Base-by-base conservation (phyloP, 129 eudicot genomes). In the Tanacetum coccineum region DNA sequence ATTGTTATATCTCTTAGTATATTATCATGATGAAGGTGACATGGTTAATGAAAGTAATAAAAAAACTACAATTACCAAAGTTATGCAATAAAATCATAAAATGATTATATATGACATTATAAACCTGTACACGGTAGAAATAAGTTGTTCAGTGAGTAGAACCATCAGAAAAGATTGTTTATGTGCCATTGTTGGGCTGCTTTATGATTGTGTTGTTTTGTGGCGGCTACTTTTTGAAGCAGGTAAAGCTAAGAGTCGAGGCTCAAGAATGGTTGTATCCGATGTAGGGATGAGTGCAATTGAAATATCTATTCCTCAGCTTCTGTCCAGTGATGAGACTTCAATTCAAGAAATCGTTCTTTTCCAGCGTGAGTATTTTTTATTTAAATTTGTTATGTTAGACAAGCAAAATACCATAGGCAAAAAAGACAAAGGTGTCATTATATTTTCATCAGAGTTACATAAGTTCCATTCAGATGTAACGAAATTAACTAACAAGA, bases 211-310 rank as follows among this genome's bases (percentile, higher is more conserved):
- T 47, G 22, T 19, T 44, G 13, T 59, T 19, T 45, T 18, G 40
- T 72, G 70, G 54, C 12, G 70, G 64, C 8, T 47, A 28, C 13
- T 26, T 79, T 50, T 71, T 40, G 60, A 64, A 18, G 42, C 42
- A 36, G 42, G 42, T 36, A 36, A 36, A 36, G 42, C 9, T 36
- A 36, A 36, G 42, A 1, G 42, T 36, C 42, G 42, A 1, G 80
- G 74, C 22, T 71, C 81, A 20, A 79, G 80, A 66, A 32, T 66
- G 87, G 48, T 15, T 36, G 42, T 1, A 36, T 64, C 81, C 45
- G 75, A 83, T 68, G 58, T 81, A 11, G 96, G 96, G 62, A 78
- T 88, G 87, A 82, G 85, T 74, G 77, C 82, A 20, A 55, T 83
- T 76, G 87, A 82, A 68, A 77, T 83, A 56, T 81, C 89, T 60